Evolutionary conservation across 345 rosid genomes (phyloP).

Genomic region (Xanthoceras sorbifolium): DNA sequence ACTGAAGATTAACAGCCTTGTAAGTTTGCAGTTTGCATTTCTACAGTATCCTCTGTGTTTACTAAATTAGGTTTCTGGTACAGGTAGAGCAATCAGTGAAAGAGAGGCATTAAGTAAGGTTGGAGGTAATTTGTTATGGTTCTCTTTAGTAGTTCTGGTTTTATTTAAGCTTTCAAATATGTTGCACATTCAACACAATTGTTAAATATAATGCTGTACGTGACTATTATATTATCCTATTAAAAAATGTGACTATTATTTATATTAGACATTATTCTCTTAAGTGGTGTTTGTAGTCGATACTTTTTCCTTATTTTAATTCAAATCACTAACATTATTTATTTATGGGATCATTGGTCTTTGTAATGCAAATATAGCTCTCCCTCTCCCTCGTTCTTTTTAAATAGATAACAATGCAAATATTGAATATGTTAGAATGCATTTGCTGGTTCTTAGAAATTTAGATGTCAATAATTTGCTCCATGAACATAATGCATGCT

Average conservation of each 20-base stretch:
- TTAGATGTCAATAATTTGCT: not conserved
- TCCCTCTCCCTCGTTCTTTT: not conserved
- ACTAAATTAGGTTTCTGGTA: conserved; percentile 15
- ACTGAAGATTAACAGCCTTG: not conserved
- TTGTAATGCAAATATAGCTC: not conserved
- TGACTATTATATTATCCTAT: too few relatives aligned
- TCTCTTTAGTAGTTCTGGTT: not conserved
- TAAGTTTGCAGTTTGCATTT: conserved; percentile 6
- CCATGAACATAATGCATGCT: not conserved
- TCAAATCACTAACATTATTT: not conserved
- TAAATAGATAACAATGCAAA: not conserved
- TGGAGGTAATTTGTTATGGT: conserved; percentile 45
- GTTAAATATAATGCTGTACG: not conserved
- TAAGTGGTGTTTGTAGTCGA: not conserved
- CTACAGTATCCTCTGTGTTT: not conserved
- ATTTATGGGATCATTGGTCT: not conserved
- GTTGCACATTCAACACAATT: not conserved
- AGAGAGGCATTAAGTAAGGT: conserved; percentile 44
- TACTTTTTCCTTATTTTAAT: not conserved
- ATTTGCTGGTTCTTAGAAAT: not conserved
- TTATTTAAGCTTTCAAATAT: not conserved
- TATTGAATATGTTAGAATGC: not conserved
- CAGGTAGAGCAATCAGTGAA: conserved; percentile 42
- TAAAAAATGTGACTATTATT: not conserved
- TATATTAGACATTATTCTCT: not conserved